Percentiles rank a stretch among this genome's conserved stretches.
Evolutionary conservation across 441 rosid genomes (phyloP).

Genomic region (Kokia cookei): DNA sequence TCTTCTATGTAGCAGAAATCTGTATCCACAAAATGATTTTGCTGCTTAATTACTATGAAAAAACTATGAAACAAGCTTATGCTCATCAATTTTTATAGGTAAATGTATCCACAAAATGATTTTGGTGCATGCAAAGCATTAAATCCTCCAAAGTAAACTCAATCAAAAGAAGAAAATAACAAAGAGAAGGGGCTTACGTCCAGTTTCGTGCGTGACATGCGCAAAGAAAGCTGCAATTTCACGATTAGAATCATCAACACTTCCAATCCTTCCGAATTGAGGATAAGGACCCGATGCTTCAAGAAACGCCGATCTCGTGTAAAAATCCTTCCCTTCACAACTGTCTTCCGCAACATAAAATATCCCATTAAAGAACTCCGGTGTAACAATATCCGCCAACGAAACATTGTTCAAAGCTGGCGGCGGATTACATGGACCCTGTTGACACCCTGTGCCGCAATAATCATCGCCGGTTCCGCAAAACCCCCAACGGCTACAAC

Average conservation of each 20-base stretch:
- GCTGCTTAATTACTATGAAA: not conserved
- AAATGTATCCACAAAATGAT: no score
- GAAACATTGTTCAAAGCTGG: constrained; percentile 24
- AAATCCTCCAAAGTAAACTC: not conserved
- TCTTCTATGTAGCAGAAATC: constrained; percentile 34
- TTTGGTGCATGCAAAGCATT: not conserved
- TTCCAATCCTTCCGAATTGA: constrained; percentile 39
- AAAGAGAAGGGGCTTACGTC: constrained; percentile 23
- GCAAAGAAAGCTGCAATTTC: constrained; percentile 78
- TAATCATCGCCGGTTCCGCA: constrained; percentile 28
- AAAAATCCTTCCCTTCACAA: constrained; percentile 53
- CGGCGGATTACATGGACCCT: constrained; percentile 38
- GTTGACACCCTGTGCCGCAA: constrained; percentile 40
- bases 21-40: not conserved
- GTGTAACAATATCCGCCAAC: constrained; percentile 41
- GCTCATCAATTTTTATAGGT: no score
- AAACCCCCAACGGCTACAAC: constrained; percentile 40
- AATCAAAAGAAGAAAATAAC: no score
- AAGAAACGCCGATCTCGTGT: constrained; percentile 36
- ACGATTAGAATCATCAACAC: constrained; percentile 47
- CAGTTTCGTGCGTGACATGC: constrained; percentile 67
- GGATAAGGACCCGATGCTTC: constrained; percentile 33
- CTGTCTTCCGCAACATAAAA: constrained; percentile 26
- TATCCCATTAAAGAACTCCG: constrained; percentile 48
- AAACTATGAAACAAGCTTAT: no score